Base-by-base conservation (phyloP, 805 yeast genomes). In the Soucietia sequanensis region DNA sequence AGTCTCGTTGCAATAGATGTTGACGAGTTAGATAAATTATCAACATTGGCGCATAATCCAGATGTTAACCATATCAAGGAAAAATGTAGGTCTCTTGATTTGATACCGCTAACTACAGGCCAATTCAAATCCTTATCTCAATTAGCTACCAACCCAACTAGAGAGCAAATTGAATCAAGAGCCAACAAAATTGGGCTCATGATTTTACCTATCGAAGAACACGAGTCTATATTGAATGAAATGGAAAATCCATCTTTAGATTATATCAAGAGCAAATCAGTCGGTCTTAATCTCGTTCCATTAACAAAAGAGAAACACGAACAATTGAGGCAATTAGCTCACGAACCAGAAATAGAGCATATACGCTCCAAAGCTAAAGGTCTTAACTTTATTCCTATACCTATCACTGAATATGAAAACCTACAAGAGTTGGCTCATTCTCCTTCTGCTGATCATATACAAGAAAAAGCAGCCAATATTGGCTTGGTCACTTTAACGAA, bases 41-140 rank as follows among this genome's bases (percentile, higher is more conserved):
- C 16, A 15, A 12, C 18, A 27, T 15, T 56, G 16, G 62, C 62
- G 4, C 34, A 46, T 33, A 33, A 44, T 2, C 60, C 60, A 10
- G 25, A 37, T 10, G 39, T 43, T 22, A 41, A 31, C 9, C 52
- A 48, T 31, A 24, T 56, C 15, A 31, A 37, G 4, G 31, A 35
- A 5, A 35, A 39, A 8, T 52, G 53, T 5, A 12, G n/a, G 12
- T 4, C 12, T n/a, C 10, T 15, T 7, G 18, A 15, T 27, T 27
- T 27, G 29, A 15, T 27, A 9, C 2, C 29, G 16, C 10, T 27
- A 4, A 11, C 6, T 12, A 24, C 17, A 15, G 12, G 10, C 12
- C 18, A 32, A 12, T 24, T 32, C n/a, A 4, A 23, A 6, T 11
- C n/a, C 2, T 29, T 41, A 25, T 7, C 16, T 11, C 26, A 30